Percentiles rank a stretch among this genome's conserved stretches.
phyloP scores from a whole-genome alignment of 306 rosid genomes.

The Cucumis sativus region DNA sequence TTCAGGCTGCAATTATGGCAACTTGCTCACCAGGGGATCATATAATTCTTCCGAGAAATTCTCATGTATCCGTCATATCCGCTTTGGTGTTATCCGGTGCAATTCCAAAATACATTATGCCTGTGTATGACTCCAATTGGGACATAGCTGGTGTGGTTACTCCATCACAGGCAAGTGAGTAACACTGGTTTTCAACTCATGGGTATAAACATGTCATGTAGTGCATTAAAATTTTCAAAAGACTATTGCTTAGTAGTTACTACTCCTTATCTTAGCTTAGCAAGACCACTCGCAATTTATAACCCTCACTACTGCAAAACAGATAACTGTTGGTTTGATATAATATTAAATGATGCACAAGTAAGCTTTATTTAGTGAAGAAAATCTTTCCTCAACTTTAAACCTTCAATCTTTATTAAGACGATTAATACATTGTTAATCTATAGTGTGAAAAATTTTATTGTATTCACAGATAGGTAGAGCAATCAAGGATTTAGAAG shows the following conservation, averaged over 20 bases:
- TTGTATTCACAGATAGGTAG: conserved; percentile 34
- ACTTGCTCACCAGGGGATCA: conserved; percentile 60
- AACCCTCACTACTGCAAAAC: not conserved
- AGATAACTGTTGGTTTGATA: too few species aligned
- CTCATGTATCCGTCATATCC: conserved; percentile 61
- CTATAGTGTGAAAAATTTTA: not conserved
- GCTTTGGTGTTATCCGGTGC: conserved; percentile 74
- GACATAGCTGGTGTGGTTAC: conserved; percentile 57
- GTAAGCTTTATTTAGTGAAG: not conserved
- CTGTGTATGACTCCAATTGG: conserved; percentile 60
- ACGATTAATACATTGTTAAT: not conserved
- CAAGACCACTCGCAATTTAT: not conserved
- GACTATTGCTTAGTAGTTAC: not conserved
- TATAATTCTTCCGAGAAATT: conserved; percentile 64
- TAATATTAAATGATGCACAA: too few species aligned
- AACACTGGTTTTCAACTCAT: not conserved
- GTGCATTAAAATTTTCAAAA: not conserved
- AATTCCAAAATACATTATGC: conserved; percentile 59
- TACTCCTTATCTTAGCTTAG: not conserved
- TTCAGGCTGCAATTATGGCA: conserved; percentile 78
- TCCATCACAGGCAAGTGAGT: conserved; percentile 41
- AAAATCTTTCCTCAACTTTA: not conserved
- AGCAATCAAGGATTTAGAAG: conserved; percentile 43
- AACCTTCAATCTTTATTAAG: not conserved
- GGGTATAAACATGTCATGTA: not conserved